Evolutionary conservation across 2,329 filamentous ascomycete species (phyloP).

Genomic region (Stagonosporopsis rhizophila): DNA sequence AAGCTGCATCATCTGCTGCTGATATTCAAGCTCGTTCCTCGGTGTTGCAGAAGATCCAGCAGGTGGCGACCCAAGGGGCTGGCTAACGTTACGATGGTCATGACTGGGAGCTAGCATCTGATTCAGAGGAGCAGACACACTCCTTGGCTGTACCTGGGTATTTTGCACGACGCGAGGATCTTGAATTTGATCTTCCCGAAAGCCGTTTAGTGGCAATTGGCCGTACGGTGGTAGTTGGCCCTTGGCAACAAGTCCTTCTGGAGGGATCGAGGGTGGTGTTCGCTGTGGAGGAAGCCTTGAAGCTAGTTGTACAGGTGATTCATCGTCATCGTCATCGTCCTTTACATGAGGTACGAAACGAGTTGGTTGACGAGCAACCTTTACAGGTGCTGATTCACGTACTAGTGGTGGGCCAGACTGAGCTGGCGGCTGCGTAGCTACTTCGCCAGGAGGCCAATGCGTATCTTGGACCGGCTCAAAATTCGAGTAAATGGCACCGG

Average conservation of each 20-base stretch:
- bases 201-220: background rate
- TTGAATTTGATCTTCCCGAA: conserved; percentile 6
- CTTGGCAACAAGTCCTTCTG: background rate
- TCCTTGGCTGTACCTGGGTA: conserved; percentile 9
- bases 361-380: conserved; percentile 12
- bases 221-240: conserved; percentile 2
- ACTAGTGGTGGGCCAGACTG: conserved; percentile 3
- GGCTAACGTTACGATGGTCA: conserved; percentile 24
- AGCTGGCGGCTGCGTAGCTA: conserved; percentile 3
- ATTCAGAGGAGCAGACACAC: conserved; percentile 14
- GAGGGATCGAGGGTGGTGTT: background rate
- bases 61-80: conserved; percentile 10
- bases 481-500: conserved; percentile 21
- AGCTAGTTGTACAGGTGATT: background rate
- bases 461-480: conserved; percentile 13
- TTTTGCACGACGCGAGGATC: conserved; percentile 14
- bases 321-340: background rate
- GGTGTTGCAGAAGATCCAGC: conserved; percentile 22
- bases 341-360: conserved; percentile 9
- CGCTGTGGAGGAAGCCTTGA: background rate
- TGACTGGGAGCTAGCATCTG: conserved; percentile 20
- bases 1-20: conserved; percentile 41
- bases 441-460: conserved; percentile 13
- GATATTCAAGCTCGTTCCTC: conserved; percentile 40
- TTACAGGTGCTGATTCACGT: conserved; percentile 9